These are phyloP conservation scores for Alternaria ethzedia DNA, from an alignment of 2,329 filamentous ascomycete genomes.

Conservation along the genomic window DNA sequence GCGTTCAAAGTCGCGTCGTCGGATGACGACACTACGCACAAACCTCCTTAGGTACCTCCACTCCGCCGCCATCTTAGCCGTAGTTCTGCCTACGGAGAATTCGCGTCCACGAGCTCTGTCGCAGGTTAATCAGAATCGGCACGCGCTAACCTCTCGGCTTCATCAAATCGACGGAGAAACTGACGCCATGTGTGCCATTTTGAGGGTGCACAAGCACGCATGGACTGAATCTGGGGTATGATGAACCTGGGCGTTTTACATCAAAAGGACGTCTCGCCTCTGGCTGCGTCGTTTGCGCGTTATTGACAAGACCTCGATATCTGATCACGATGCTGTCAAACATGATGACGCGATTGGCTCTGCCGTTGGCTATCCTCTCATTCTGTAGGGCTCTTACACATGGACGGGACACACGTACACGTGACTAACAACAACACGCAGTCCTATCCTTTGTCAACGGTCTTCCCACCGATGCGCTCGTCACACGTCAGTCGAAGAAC, in stretches of 20 bases:
- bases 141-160: neutral
- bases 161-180: constrained; percentile 8
- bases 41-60: neutral
- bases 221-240: neutral
- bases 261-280: neutral
- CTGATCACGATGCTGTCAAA: constrained; percentile 1
- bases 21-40: neutral
- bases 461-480: constrained; percentile 9
- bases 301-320: neutral
- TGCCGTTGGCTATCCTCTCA: constrained; percentile 5
- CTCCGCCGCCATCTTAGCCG: neutral
- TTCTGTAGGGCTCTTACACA: neutral
- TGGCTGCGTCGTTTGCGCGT: neutral
- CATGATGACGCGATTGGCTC: neutral
- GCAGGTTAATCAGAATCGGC: neutral
- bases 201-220: neutral
- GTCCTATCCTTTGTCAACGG: constrained; percentile 6
- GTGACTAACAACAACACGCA: neutral
- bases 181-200: neutral
- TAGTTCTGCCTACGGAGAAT: neutral
- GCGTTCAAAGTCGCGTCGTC: neutral
- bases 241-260: neutral
- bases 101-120: neutral
- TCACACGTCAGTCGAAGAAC: constrained; percentile 2
- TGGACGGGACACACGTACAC: neutral